Evolutionary conservation across 2,329 filamentous ascomycete species (phyloP), one percentile per base, ranked within the genome.

Genomic region (Diaporthe caulivora): DNA sequence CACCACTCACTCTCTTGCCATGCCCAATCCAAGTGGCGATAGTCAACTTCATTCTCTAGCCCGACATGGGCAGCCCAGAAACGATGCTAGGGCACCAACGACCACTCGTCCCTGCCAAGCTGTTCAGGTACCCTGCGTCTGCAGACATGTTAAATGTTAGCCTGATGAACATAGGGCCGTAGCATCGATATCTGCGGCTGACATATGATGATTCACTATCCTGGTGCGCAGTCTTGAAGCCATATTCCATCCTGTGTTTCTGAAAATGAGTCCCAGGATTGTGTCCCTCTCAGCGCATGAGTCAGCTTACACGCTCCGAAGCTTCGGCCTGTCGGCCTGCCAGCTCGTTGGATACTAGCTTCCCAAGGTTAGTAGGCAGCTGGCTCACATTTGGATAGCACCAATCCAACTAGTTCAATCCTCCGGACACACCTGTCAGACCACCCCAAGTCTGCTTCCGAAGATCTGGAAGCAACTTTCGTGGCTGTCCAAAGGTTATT

Each of bases 401-500:
- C 54, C 44, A 31, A 37, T 44, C 47, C 70, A 5, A 34, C 34
- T 34, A 62, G 24, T 65, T 47, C 26, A 55, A 55, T 34, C 47
- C 47, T 49, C 13, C 40, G 9, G 42, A 29, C 40, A n/a, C 24
- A 29, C 31, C 26, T 40, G 54, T 65, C 42, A 34, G 21, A 29
- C 42, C 60, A 51, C 34, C 6, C 51, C 17, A 24, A 49, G 42
- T 51, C 42, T 58, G 67, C 67, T 65, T 24, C 29, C 5, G 9
- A 69, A 69, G n/a, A 29, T 57, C 47, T 69, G 40, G 65, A 69
- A 47, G 37, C 42, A 47, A 44, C 67, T 34, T 49, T 70, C 18
- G 18, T 55, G 53, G 31, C 54, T 5, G 6, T 26, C 37, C 60
- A 34, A 34, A 34, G 34, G 34, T 34, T 9, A 11, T 18, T 49